Base-by-base conservation (phyloP, 1,284 basidiomycete species). In the Malassezia nana region DNA sequence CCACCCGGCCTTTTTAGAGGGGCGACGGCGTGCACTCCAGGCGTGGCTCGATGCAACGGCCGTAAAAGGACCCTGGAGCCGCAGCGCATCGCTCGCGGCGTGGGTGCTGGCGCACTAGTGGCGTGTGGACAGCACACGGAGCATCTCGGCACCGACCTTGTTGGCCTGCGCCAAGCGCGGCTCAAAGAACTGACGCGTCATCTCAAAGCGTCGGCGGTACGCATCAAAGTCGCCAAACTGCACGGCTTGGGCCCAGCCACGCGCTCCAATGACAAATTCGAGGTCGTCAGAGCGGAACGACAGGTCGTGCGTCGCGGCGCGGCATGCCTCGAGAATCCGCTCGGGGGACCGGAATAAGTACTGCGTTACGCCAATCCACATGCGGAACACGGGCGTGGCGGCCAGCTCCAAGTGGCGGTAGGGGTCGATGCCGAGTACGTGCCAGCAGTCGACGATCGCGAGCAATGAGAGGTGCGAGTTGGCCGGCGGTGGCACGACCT, bases 381-480 rank as follows among this genome's bases (percentile, higher is more conserved):
- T 81, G 46, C 90, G 83, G 77, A 98, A 98, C 46, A 96, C 82
- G 0, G 94, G 92, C 3, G 92, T 98, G 6, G 91, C 92, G 0
- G 92, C 92, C 38, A 98, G 82, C 24, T 86, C 82, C 56, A 98
- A 83, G 77, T 98, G 90, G 35, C 83, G 83, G 72, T 89, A 95
- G 0, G 92, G 94, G 53, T 87, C 82, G 72, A 96, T 90, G 4
- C 79, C 79, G 50, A 96, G 82, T 43, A 82, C 80, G 9, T 88
- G 84, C 94, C 92, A 98, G 72, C 89, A 94, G 76, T 98, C 94
- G 29, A 96, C 94, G 87, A 98, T 98, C 15, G 91, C 90, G 40
- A 98, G 81, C n/a, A 98, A 79, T 8, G 89, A 85, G 49, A 98
- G 82, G 75, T 98, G 94, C 10, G 89, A 94, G 75, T 98, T 98